phyloP scores from a whole-genome alignment of 805 yeast species.

The Ogataea chonburiensis region DNA sequence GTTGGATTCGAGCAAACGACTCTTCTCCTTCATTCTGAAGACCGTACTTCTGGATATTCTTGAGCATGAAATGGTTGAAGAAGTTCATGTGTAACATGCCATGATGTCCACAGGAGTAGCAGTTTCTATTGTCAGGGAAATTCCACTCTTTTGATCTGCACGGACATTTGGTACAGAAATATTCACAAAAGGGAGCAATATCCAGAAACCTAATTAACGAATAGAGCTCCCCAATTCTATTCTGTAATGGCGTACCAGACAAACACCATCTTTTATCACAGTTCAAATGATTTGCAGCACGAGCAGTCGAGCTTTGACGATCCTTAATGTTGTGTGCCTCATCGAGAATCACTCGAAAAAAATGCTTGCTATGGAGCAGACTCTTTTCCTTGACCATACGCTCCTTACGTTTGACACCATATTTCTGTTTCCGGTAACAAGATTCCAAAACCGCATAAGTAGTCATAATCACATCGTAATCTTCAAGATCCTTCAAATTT shows the following conservation, averaged over 20 bases:
- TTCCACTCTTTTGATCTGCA: slow-evolving; percentile 83
- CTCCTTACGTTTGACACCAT: slow-evolving; percentile 77
- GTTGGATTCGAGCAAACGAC: slow-evolving; percentile 75
- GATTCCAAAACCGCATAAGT: slow-evolving; percentile 92
- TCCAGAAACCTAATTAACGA: slow-evolving; percentile 84
- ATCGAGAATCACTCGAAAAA: slow-evolving; percentile 85
- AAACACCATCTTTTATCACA: slow-evolving; percentile 86
- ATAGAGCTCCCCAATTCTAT: slow-evolving; percentile 94
- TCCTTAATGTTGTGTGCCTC: slow-evolving; percentile 98
- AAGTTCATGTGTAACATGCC: slow-evolving; percentile 95
- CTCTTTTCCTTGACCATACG: slow-evolving; percentile 73
- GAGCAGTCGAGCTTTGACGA: slow-evolving; percentile 88
- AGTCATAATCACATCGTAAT: slow-evolving; percentile 80
- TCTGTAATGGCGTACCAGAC: slow-evolving; percentile 95
- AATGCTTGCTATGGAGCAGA: slow-evolving; percentile 67
- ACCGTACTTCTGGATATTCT: slow-evolving; percentile 86
- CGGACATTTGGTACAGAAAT: slow-evolving; percentile 91
- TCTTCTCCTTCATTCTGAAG: slow-evolving; percentile 76
- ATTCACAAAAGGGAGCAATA: slow-evolving; percentile 81
- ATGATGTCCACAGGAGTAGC: slow-evolving; percentile 85
- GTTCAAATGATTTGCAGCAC: slow-evolving; percentile 75
- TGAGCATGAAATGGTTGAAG: slow-evolving; percentile 93
- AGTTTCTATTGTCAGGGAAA: slow-evolving; percentile 77
- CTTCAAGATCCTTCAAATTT: slow-evolving; percentile 52
- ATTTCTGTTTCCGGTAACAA: slow-evolving; percentile 73